Percentiles rank a stretch among this genome's conserved stretches.
These are phyloP conservation scores for Atkinsonella hypoxylon DNA, from an alignment of 2,329 filamentous ascomycete genomes.

Conservation along the genomic window DNA sequence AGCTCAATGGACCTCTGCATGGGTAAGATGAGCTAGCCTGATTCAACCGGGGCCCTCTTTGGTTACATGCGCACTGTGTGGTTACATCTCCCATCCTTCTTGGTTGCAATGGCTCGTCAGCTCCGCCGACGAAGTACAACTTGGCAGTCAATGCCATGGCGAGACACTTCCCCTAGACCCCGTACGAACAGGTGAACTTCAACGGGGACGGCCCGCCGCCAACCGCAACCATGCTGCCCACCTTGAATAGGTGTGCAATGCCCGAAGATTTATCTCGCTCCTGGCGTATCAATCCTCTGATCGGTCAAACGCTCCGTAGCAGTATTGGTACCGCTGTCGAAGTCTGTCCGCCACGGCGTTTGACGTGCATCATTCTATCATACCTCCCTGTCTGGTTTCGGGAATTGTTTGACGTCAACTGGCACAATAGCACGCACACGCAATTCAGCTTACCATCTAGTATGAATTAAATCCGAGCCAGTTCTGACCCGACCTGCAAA, in stretches of 20 bases:
- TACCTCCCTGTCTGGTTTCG: neutral
- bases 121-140: neutral
- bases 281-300: neutral
- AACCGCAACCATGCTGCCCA: neutral
- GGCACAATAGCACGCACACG: neutral
- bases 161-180: neutral
- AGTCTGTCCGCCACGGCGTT: neutral
- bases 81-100: neutral
- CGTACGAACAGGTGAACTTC: neutral
- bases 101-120: neutral
- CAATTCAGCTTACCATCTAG: neutral
- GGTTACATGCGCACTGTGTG: neutral
- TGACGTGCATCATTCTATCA: neutral
- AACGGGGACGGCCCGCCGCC: constrained; percentile 6
- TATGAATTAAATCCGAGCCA: neutral
- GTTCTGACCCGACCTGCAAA: neutral
- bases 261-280: neutral
- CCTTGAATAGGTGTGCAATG: neutral
- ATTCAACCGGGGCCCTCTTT: neutral
- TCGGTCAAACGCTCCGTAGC: neutral
- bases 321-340: neutral
- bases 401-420: constrained; percentile 3
- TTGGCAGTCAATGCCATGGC: neutral
- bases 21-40: neutral
- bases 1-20: neutral